phyloP scores from a whole-genome alignment of 2,329 filamentous ascomycete species.

The Claviceps sp. region DNA sequence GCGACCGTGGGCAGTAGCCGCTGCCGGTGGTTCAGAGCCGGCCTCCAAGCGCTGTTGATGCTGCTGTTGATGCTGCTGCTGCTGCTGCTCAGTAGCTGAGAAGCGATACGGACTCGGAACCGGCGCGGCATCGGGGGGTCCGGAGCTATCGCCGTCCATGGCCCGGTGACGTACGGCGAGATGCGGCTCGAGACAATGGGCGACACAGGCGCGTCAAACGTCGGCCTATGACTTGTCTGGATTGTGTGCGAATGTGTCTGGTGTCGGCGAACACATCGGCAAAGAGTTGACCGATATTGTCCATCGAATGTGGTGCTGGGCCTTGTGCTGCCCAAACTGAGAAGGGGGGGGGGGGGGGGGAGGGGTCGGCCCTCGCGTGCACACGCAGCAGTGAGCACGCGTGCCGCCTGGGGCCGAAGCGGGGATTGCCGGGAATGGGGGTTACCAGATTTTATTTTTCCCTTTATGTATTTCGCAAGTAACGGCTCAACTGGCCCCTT shows the following conservation, averaged over 20 bases:
- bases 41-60: not conserved
- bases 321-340: not conserved
- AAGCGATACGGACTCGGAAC: not conserved
- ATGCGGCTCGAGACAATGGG: slow-evolving; percentile 5
- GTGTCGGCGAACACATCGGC: slow-evolving; percentile 7
- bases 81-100: not conserved
- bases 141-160: slow-evolving; percentile 5
- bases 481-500: too few relatives aligned
- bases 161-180: slow-evolving; percentile 3
- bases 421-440: not conserved
- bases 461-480: too few relatives aligned
- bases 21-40: not conserved
- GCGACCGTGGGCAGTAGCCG: not conserved
- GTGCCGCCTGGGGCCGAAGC: not conserved
- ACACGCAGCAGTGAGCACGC: not conserved
- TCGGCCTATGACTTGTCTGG: slow-evolving; percentile 6
- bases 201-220: slow-evolving; percentile 4
- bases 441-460: not conserved
- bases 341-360: too few relatives aligned
- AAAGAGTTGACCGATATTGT: slow-evolving; percentile 7
- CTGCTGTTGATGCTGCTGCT: not conserved
- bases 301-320: slow-evolving; percentile 1
- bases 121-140: not conserved
- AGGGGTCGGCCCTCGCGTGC: too few relatives aligned
- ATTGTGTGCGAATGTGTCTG: slow-evolving; percentile 3